These are phyloP conservation scores for Exophiala viscosa DNA, from an alignment of 2,329 filamentous ascomycete species.

Conservation along the genomic window DNA sequence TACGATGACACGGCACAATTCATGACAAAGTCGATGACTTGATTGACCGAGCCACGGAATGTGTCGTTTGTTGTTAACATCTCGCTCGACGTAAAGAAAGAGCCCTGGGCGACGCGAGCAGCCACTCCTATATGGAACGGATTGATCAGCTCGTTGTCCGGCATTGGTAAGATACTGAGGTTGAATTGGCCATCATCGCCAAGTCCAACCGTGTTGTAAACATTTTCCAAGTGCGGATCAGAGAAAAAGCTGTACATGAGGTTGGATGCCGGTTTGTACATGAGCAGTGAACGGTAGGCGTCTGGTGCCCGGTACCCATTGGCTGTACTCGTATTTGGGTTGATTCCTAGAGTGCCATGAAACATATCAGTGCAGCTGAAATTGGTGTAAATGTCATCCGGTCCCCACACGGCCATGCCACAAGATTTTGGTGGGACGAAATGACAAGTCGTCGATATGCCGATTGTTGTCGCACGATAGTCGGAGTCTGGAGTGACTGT, in stretches of 20 bases:
- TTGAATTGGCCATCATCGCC: constrained; percentile 5
- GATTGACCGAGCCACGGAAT: neutral
- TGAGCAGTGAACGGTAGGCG: constrained; percentile 17
- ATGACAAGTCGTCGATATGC: constrained; percentile 14
- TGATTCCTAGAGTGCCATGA: constrained; percentile 14
- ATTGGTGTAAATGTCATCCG: constrained; percentile 4
- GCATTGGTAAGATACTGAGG: constrained; percentile 3
- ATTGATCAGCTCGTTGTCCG: constrained; percentile 17
- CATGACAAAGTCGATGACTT: constrained; percentile 12
- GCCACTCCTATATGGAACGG: constrained; percentile 15
- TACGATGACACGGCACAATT: constrained; percentile 15
- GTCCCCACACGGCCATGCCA: constrained; percentile 12
- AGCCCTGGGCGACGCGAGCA: neutral
- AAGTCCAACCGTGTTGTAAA: constrained; percentile 19
- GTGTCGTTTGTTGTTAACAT: constrained; percentile 6
- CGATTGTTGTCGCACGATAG: constrained; percentile 17
- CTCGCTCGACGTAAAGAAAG: constrained; percentile 6
- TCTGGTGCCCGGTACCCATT: neutral
- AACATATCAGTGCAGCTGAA: constrained; percentile 21
- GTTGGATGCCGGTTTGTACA: constrained; percentile 12
- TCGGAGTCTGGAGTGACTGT: constrained; percentile 3
- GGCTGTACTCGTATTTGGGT: constrained; percentile 4
- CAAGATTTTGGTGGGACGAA: constrained; percentile 9
- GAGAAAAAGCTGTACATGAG: constrained; percentile 16
- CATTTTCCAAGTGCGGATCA: constrained; percentile 8